Base-by-base conservation (phyloP, 2,329 filamentous ascomycete species). In the Colletotrichum cuscutae region DNA sequence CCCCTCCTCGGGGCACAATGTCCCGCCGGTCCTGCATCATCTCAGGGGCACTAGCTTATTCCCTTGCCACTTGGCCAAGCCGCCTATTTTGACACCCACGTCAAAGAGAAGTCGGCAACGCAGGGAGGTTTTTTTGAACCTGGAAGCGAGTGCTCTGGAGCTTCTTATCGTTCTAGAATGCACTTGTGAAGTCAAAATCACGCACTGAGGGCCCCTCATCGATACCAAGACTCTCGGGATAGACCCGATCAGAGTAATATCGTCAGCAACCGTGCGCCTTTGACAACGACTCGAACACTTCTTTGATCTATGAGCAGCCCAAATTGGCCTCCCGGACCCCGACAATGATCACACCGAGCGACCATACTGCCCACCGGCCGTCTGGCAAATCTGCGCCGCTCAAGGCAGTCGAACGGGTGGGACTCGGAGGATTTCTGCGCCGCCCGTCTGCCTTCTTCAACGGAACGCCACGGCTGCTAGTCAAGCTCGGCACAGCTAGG, bases 1-100 rank as follows among this genome's bases (percentile, higher is more conserved):
- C 35, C 37, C 42, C 15, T 61, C 35, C 37, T 69, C 53, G 35
- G 35, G 37, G 15, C 53, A n/a, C n/a, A 58, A 32, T 65, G 37
- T 69, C 67, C 67, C 67, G 26, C 37, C 19, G 22, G 59, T 65
- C 54, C 62, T 66, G 68, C 62, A 71, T 67, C 62, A 59, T 56
- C 62, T 35, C 62, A 71, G 63, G 63, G 56, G 62, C 15, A 30
- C 61, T 53, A 52, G 37, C 30, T 28, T 54, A 71, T 71, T 61
- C 56, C 68, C 68, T 61, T 66, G 68, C 68, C 62, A 54, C 53
- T 66, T 61, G 56, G 62, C 68, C 62, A 71, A 71, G 68, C n/a
- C 62, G 54, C 32, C 49, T 60, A 13, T 42, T 54, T 49, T 11
- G 24, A 30, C 24, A 56, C 26, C 54, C 62, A 65, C 30, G 42